These are phyloP conservation scores for Larix kaempferi DNA, from an alignment of 75 land plant genomes.

Conservation along the genomic window DNA sequence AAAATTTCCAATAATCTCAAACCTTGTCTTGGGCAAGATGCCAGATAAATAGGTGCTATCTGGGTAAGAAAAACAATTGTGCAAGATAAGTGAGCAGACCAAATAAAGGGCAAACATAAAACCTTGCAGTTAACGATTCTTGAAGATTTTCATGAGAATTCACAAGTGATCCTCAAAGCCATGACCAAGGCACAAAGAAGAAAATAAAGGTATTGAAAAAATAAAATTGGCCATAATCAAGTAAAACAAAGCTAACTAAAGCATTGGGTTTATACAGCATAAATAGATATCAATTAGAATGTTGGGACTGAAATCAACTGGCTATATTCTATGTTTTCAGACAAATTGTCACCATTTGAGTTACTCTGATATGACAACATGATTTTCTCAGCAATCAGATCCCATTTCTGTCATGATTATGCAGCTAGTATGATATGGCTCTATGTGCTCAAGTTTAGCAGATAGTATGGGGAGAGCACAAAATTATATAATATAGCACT, in stretches of 20 bases:
- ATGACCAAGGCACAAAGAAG: not conserved
- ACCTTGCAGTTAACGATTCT: not conserved
- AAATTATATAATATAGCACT: too few species aligned
- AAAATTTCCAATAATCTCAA: conserved; percentile 71
- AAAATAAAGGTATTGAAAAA: not conserved
- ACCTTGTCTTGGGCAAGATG: conserved; percentile 81
- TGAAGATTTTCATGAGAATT: not conserved
- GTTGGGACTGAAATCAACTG: not conserved
- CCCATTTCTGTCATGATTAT: too few species aligned
- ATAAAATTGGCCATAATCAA: not conserved
- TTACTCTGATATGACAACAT: not conserved
- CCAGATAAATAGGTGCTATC: conserved; percentile 86
- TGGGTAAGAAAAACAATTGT: conserved; percentile 16
- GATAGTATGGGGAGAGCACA: too few species aligned
- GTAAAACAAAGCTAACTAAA: not conserved
- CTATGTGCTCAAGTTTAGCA: too few species aligned
- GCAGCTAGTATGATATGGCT: too few species aligned
- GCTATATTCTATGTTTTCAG: not conserved
- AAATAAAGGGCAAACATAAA: not conserved
- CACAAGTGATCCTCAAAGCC: not conserved
- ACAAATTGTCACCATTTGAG: not conserved
- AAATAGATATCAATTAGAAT: not conserved
- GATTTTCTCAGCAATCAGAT: too few species aligned
- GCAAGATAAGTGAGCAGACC: not conserved
- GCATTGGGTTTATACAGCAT: not conserved